Evolutionary conservation across 2,329 filamentous ascomycete species (phyloP), one percentile per base, ranked within the genome.

Genomic region (Fusarium lyarnte): DNA sequence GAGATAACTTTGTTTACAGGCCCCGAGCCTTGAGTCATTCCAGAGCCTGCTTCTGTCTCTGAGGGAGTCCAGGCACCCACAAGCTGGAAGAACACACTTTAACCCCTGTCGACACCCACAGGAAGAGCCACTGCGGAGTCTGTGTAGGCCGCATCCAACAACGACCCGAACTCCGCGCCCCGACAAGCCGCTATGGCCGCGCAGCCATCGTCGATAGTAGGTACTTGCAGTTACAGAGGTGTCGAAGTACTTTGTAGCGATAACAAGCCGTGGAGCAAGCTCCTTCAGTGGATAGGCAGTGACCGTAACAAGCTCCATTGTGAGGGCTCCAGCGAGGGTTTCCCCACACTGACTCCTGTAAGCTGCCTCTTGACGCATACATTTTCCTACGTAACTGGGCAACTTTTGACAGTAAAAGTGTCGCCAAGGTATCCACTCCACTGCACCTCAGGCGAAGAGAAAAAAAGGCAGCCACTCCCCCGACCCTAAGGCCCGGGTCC

Each of bases 391-490:
- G 49, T 49, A 58, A 49, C 59, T 60, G 58, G 38, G n/a, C 25
- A 23, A n/a, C 51, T 42, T 42, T 54, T 49, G 29, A 5, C 41
- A 49, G 54, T 53, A 53, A 39, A 49, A 57, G 53, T 57, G 53
- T 35, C n/a, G 27, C 49, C 61, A 49, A 66, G 41, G 61, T 70
- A 69, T 54, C 66, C 72, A 70, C 70, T 67, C 59, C 70, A 72
- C 69, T 67, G 23, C 39, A 63, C 73, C 73, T 73, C 69, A 79
- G 74, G 77, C 74, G 77, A 76, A 73, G 74, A 71, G 75, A 77
- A 77, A 75, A 78, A 78, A 77, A 76, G 70, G 74, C 73, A 70
- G 74, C 74, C 66, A 70, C 71, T 72, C 75, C 74, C 76, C 77
- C 74, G 67, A 76, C 65, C 62, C 70, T 66, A 62, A 63, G 51